These are phyloP conservation scores for Exophiala xenobiotica DNA, from an alignment of 2,329 filamentous ascomycete species.

Conservation along the genomic window DNA sequence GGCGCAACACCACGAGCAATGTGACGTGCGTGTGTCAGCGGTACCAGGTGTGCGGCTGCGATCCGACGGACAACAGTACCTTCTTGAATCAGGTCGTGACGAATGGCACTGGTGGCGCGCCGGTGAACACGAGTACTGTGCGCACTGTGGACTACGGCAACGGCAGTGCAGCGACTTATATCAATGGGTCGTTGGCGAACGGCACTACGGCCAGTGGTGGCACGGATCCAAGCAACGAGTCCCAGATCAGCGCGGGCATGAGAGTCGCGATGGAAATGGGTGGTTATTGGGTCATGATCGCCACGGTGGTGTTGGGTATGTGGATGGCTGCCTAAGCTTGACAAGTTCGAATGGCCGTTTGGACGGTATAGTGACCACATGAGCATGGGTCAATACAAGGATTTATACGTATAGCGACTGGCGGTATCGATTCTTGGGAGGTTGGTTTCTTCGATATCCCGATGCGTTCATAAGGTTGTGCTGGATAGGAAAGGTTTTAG, in stretches of 20 bases:
- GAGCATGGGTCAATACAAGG: background rate
- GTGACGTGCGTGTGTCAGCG: slow-evolving; percentile 58
- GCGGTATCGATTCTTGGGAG: no score
- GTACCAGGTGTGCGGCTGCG: slow-evolving; percentile 58
- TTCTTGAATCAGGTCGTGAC: slow-evolving; percentile 45
- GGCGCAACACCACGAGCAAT: slow-evolving; percentile 41
- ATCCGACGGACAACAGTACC: slow-evolving; percentile 47
- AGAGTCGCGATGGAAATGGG: slow-evolving; percentile 34
- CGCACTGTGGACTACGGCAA: slow-evolving; percentile 42
- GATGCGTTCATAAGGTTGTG: no score
- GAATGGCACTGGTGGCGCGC: slow-evolving; percentile 37
- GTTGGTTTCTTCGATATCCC: no score
- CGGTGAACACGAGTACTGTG: slow-evolving; percentile 41
- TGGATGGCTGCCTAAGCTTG: slow-evolving; percentile 17
- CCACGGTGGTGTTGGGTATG: slow-evolving; percentile 34
- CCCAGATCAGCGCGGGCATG: slow-evolving; percentile 25
- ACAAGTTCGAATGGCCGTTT: background rate
- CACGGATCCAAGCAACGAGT: slow-evolving; percentile 32
- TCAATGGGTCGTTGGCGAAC: slow-evolving; percentile 49
- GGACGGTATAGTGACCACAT: background rate
- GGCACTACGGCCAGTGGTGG: slow-evolving; percentile 41
- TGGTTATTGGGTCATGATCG: slow-evolving; percentile 45
- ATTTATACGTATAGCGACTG: no score
- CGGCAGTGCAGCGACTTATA: slow-evolving; percentile 45
- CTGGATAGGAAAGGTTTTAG: no score